Percentiles rank a stretch among this genome's conserved stretches.
Conservation (phyloP, 2,329 filamentous ascomycete genomes). For the Phaeosphaeria sp. region DNA sequence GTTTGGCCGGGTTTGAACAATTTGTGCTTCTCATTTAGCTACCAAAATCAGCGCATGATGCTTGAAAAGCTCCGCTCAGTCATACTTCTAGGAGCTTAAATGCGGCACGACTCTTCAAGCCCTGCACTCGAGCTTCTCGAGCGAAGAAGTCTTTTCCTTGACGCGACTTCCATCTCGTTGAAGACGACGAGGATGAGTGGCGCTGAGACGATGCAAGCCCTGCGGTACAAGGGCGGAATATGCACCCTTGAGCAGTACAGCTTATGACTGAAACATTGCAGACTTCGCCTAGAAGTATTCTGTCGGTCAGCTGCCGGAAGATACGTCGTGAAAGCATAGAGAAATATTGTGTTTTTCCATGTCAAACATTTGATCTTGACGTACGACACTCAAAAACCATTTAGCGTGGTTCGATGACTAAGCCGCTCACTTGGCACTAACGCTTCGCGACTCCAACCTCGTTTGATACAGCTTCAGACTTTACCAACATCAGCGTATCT, state of each 20-base stretch:
- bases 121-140: conserved; percentile 76
- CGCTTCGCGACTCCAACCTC: not conserved
- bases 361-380: not conserved
- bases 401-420: not conserved
- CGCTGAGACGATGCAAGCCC: conserved; percentile 12
- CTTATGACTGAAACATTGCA: conserved; percentile 4
- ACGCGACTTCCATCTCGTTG: conserved; percentile 81
- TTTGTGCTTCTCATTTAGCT: conserved; percentile 83
- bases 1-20: conserved; percentile 83
- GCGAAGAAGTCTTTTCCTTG: conserved; percentile 77
- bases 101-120: conserved; percentile 87
- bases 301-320: conserved; percentile 46
- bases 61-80: not conserved
- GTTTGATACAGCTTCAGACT: not conserved
- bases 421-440: not conserved
- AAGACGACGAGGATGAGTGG: conserved; percentile 60
- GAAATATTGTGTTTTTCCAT: conserved; percentile 9
- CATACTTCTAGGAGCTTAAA: conserved; percentile 88
- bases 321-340: conserved; percentile 47
- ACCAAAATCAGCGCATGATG: conserved; percentile 20
- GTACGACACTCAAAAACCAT: not conserved
- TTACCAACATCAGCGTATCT: not conserved
- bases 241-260: conserved; percentile 21
- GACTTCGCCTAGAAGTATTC: conserved; percentile 32
- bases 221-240: conserved; percentile 10